Conservation (phyloP, 2,329 filamentous ascomycete genomes). For the Alternaria atra region DNA sequence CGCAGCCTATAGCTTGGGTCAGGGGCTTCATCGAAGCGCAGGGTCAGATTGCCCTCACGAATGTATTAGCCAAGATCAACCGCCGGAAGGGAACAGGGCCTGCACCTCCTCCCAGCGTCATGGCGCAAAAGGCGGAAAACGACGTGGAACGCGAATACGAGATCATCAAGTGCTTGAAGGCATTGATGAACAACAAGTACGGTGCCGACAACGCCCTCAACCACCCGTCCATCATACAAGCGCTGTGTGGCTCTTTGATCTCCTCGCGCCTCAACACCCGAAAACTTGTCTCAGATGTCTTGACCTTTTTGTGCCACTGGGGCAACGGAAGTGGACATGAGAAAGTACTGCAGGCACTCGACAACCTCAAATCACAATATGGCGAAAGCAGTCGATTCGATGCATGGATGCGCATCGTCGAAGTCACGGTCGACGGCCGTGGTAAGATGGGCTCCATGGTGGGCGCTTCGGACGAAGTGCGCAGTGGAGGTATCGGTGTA, state of each 20-base stretch:
- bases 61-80: slow-evolving; percentile 92
- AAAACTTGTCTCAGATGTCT: slow-evolving; percentile 93
- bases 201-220: slow-evolving; percentile 93
- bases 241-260: slow-evolving; percentile 84
- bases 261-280: slow-evolving; percentile 89
- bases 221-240: slow-evolving; percentile 89
- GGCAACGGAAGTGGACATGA: slow-evolving; percentile 85
- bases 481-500: slow-evolving; percentile 96
- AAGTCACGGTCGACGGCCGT: slow-evolving; percentile 94
- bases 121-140: slow-evolving; percentile 69
- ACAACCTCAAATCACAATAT: slow-evolving; percentile 86
- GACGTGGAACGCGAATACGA: slow-evolving; percentile 94
- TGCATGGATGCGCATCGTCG: slow-evolving; percentile 97
- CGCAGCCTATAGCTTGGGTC: slow-evolving; percentile 97
- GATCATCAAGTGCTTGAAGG: slow-evolving; percentile 96
- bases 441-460: slow-evolving; percentile 99
- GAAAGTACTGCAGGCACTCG: slow-evolving; percentile 92
- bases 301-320: slow-evolving; percentile 98
- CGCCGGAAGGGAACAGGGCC: slow-evolving; percentile 81
- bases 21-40: slow-evolving; percentile 96
- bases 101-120: slow-evolving; percentile 64
- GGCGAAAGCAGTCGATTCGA: slow-evolving; percentile 96
- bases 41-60: slow-evolving; percentile 94
- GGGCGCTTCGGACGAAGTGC: slow-evolving; percentile 93
- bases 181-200: slow-evolving; percentile 99